Conservation (phyloP, 2,329 filamentous ascomycete species). For the Aspergillus terreus region DNA sequence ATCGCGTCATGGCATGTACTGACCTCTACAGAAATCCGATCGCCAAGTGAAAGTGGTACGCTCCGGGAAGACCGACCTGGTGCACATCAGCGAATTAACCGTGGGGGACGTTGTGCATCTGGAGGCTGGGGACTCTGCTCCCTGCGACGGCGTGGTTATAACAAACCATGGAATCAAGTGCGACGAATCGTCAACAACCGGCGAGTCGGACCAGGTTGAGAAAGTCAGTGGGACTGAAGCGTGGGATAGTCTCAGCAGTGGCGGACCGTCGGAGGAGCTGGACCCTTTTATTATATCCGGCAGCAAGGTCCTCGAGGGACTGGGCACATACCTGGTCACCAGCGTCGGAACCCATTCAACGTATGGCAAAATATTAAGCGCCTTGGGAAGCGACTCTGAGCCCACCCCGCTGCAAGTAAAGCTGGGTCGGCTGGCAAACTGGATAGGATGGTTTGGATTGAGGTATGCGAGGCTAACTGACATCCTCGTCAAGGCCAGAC, state of each 20-base stretch:
- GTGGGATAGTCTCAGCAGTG: constrained; percentile 39
- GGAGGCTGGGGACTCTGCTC: constrained; percentile 63
- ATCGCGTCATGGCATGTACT: not conserved
- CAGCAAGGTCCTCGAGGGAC: constrained; percentile 67
- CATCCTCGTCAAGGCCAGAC: not conserved
- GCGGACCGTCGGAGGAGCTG: not conserved
- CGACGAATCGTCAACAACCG: constrained; percentile 67
- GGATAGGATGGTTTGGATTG: constrained; percentile 67
- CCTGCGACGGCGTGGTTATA: constrained; percentile 66
- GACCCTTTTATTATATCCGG: constrained; percentile 76
- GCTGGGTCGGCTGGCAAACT: constrained; percentile 68
- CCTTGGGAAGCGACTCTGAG: constrained; percentile 67
- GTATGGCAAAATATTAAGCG: constrained; percentile 71
- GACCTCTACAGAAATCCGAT: constrained; percentile 50
- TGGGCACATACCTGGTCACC: constrained; percentile 69
- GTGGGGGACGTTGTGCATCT: constrained; percentile 66
- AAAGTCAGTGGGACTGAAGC: constrained; percentile 57
- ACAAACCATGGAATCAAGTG: constrained; percentile 61
- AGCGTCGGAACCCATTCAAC: constrained; percentile 69
- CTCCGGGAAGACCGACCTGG: constrained; percentile 58
- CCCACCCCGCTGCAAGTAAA: constrained; percentile 73
- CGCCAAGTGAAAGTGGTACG: constrained; percentile 61
- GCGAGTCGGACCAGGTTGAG: constrained; percentile 62
- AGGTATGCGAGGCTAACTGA: not conserved
- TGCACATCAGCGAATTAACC: constrained; percentile 61